Conservation (phyloP, 768 basidiomycete genomes). For the Mycena epipterygia region DNA sequence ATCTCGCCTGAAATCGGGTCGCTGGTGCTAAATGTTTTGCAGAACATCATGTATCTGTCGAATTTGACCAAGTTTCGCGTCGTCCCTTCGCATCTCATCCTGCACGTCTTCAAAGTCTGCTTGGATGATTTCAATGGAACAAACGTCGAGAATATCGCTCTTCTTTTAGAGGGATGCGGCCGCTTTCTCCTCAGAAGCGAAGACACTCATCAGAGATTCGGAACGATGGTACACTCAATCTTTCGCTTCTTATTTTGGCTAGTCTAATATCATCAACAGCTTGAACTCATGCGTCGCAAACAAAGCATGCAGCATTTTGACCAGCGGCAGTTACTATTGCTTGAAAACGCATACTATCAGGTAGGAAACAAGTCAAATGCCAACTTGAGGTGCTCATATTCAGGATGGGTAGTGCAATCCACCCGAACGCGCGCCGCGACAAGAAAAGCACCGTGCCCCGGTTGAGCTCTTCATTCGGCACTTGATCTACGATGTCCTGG, state of each 20-base stretch:
- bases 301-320: conserved; percentile 95
- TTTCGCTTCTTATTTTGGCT: not conserved
- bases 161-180: conserved; percentile 94
- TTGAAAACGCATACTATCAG: conserved; percentile 99
- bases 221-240: conserved; percentile 77
- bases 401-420: conserved; percentile 86
- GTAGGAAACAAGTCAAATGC: conserved; percentile 52
- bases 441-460: conserved; percentile 86
- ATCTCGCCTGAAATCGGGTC: not conserved
- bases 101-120: conserved; percentile 98
- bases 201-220: conserved; percentile 88
- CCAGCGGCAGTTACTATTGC: conserved; percentile 86
- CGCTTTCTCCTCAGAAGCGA: conserved; percentile 91
- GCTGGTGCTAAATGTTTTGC: conserved; percentile 14
- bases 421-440: conserved; percentile 89
- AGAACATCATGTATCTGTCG: conserved; percentile 92
- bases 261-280: conserved; percentile 54
- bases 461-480: conserved; percentile 97
- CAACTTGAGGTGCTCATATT: not conserved
- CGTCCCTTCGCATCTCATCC: conserved; percentile 90
- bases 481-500: conserved; percentile 92
- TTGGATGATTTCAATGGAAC: conserved; percentile 94
- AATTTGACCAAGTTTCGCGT: conserved; percentile 97
- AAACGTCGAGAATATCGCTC: conserved; percentile 94
- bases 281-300: conserved; percentile 96